Conservation (phyloP, 2,329 filamentous ascomycete species). For the Aspergillus versicolor region DNA sequence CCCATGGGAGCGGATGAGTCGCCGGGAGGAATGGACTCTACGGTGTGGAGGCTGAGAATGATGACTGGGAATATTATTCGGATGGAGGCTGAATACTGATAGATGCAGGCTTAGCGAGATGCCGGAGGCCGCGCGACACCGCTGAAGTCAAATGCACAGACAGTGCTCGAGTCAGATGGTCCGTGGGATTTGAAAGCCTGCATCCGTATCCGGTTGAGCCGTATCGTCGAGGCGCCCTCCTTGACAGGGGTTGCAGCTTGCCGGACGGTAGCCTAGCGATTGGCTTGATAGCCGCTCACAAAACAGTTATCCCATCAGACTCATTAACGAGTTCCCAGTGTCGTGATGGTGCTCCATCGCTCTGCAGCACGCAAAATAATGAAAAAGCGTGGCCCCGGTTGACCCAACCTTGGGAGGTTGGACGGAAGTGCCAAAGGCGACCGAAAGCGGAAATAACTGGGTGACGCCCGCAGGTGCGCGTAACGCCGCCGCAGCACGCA, state of each 20-base stretch:
- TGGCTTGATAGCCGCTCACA: conserved; percentile 1
- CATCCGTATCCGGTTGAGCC: background rate
- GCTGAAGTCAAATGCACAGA: conserved; percentile 8
- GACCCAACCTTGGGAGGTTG: background rate
- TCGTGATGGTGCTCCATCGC: background rate
- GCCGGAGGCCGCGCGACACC: conserved; percentile 4
- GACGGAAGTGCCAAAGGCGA: background rate
- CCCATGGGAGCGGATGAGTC: background rate
- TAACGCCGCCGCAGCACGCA: conserved; percentile 11
- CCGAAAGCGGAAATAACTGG: conserved; percentile 6
- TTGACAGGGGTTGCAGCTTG: background rate
- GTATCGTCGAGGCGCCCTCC: background rate
- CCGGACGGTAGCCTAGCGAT: background rate
- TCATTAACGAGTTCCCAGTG: background rate
- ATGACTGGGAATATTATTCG: background rate
- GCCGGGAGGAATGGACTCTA: background rate
- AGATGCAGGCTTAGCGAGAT: background rate
- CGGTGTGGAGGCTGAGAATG: background rate
- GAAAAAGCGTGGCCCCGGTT: background rate
- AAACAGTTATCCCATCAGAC: background rate
- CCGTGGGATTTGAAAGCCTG: conserved; percentile 7
- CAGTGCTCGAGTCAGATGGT: conserved; percentile 2
- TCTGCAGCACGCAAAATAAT: background rate
- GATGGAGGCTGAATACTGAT: background rate
- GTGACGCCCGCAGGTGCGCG: background rate